Evolutionary conservation across 2,329 filamentous ascomycete genomes (phyloP).

Genomic region (Trichophyton mentagrophytes): DNA sequence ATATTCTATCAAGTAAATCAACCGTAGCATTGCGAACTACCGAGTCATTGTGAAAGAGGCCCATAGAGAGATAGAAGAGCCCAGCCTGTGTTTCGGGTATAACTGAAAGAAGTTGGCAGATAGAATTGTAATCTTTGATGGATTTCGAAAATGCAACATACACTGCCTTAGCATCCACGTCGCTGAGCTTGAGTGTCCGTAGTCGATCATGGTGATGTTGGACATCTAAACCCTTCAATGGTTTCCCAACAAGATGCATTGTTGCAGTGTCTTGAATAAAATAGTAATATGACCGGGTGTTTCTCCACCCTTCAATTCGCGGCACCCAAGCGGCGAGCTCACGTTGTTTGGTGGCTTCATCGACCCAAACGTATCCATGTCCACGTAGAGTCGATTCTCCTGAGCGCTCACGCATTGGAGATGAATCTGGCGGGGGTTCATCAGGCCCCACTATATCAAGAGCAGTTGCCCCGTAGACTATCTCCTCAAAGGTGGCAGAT

Average conservation of each 20-base stretch:
- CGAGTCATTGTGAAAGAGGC: slow-evolving; percentile 76
- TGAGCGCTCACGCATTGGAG: slow-evolving; percentile 24
- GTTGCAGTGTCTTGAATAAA: slow-evolving; percentile 62
- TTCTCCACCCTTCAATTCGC: slow-evolving; percentile 92
- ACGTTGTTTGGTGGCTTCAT: slow-evolving; percentile 64
- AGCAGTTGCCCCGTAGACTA: slow-evolving; percentile 83
- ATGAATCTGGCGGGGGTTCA: slow-evolving; percentile 38
- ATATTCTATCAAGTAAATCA: slow-evolving; percentile 67
- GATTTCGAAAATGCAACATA: slow-evolving; percentile 68
- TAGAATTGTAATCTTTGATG: slow-evolving; percentile 69
- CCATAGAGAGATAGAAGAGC: slow-evolving; percentile 80
- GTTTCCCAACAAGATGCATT: slow-evolving; percentile 27
- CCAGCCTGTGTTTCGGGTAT: slow-evolving; percentile 77
- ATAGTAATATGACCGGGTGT: slow-evolving; percentile 87
- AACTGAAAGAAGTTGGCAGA: slow-evolving; percentile 69
- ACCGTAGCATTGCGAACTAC: slow-evolving; percentile 67
- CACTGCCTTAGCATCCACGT: slow-evolving; percentile 65
- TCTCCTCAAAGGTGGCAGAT: slow-evolving; percentile 86
- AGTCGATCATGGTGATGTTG: slow-evolving; percentile 88
- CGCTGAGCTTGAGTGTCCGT: slow-evolving; percentile 63
- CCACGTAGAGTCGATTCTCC: slow-evolving; percentile 48
- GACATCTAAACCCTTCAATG: slow-evolving; percentile 48
- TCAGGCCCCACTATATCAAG: slow-evolving; percentile 68
- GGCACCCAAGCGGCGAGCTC: slow-evolving; percentile 87
- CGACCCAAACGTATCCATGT: slow-evolving; percentile 90